A percentile compares a stretch with the other conserved stretches of the same genome.
Evolutionary conservation across 2,329 filamentous ascomycete species (phyloP).

Genomic region (Neopestalotiopsis clavispora): DNA sequence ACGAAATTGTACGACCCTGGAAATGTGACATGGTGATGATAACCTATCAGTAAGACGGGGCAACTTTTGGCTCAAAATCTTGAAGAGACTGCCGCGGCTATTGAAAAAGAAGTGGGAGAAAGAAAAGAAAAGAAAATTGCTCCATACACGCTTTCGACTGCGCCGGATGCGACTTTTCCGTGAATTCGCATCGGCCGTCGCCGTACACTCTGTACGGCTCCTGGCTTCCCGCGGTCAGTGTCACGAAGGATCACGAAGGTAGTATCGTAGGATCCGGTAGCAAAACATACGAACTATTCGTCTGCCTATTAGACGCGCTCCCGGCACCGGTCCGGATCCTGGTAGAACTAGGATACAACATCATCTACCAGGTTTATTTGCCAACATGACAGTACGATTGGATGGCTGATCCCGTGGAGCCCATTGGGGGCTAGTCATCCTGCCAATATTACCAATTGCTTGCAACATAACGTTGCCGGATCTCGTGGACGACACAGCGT

Average conservation of each 20-base stretch:
- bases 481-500: neutral
- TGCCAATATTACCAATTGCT: neutral
- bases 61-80: too few relatives aligned
- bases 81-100: too few relatives aligned
- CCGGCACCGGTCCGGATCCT: neutral
- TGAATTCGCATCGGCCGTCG: too few relatives aligned
- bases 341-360: neutral
- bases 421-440: neutral
- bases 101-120: too few relatives aligned
- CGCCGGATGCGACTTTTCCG: too few relatives aligned
- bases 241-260: neutral
- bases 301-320: neutral
- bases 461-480: neutral
- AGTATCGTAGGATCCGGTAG: neutral
- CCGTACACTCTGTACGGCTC: too few relatives aligned
- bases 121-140: too few relatives aligned
- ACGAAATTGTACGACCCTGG: too few relatives aligned
- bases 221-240: neutral
- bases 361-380: neutral
- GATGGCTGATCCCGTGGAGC: neutral
- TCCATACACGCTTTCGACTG: too few relatives aligned
- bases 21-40: too few relatives aligned
- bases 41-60: too few relatives aligned
- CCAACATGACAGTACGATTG: neutral
- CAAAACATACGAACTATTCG: neutral